Evolutionary conservation across 2,329 filamentous ascomycete genomes (phyloP).

Genomic region (Epichloe festucae): DNA sequence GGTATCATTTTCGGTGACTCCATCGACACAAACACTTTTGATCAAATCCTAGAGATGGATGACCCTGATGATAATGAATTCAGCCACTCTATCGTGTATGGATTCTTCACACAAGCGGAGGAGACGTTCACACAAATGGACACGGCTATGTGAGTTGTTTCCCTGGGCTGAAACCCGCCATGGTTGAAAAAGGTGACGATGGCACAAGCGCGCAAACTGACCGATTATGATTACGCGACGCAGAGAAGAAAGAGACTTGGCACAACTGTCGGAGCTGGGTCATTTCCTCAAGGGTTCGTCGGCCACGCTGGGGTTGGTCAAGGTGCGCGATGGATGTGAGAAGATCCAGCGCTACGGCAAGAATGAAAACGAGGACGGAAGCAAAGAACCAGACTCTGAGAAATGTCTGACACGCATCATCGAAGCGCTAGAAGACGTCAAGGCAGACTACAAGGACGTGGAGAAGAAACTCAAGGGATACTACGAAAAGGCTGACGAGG

Average conservation of each 20-base stretch:
- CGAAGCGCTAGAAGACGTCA: slow-evolving; percentile 57
- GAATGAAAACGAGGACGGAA: slow-evolving; percentile 65
- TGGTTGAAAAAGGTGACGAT: neutral
- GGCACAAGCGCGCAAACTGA: neutral
- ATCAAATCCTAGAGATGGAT: slow-evolving; percentile 97
- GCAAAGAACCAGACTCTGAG: slow-evolving; percentile 50
- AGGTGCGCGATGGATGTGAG: slow-evolving; percentile 87
- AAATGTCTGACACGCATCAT: slow-evolving; percentile 58
- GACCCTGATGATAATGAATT: slow-evolving; percentile 80
- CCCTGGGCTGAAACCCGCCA: neutral
- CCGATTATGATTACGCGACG: neutral
- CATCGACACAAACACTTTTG: slow-evolving; percentile 72
- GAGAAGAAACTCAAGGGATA: slow-evolving; percentile 59
- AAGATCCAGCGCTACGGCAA: slow-evolving; percentile 92
- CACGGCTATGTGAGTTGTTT: slow-evolving; percentile 58
- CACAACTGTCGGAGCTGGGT: slow-evolving; percentile 67
- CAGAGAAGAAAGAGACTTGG: slow-evolving; percentile 56
- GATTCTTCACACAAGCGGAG: slow-evolving; percentile 86
- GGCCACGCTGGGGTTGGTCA: slow-evolving; percentile 79
- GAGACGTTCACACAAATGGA: slow-evolving; percentile 82
- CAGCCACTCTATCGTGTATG: slow-evolving; percentile 74
- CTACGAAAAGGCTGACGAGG: slow-evolving; percentile 26
- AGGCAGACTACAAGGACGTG: slow-evolving; percentile 63
- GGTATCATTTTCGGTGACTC: slow-evolving; percentile 46
- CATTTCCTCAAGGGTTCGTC: slow-evolving; percentile 98